These are phyloP conservation scores for Botryobasidium botryosum DNA, from an alignment of 768 basidiomycete species.

Conservation along the genomic window DNA sequence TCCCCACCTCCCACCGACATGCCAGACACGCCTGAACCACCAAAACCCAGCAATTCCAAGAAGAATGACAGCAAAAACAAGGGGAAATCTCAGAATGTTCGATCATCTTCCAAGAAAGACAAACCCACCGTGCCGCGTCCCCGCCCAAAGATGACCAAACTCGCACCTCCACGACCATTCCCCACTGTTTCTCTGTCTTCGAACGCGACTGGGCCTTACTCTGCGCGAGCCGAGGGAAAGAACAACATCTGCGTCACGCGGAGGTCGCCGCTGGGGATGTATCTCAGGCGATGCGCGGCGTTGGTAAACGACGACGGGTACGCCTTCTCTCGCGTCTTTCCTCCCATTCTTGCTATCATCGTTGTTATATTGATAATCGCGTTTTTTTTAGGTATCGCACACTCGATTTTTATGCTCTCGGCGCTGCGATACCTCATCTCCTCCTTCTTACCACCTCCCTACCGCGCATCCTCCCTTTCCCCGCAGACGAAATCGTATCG, in stretches of 20 bases:
- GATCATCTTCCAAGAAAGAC: too few relatives aligned
- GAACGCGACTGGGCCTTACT: conserved; percentile 65
- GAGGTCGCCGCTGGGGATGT: conserved; percentile 51
- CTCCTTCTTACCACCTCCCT: conserved; percentile 52
- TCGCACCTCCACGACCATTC: conserved; percentile 57
- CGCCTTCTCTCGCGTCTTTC: conserved; percentile 12
- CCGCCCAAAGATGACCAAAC: conserved; percentile 24
- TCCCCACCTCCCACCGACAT: too few relatives aligned
- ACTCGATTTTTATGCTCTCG: conserved; percentile 65
- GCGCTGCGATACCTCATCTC: conserved; percentile 75
- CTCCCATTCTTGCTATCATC: background rate
- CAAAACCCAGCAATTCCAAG: too few relatives aligned
- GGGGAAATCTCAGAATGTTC: too few relatives aligned
- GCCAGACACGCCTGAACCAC: too few relatives aligned
- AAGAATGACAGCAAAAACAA: too few relatives aligned
- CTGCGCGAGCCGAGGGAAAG: conserved; percentile 63
- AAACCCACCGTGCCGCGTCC: too few relatives aligned
- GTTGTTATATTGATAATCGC: background rate
- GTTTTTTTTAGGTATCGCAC: conserved; percentile 51
- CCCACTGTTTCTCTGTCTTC: conserved; percentile 60
- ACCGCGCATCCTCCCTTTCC: conserved; percentile 53
- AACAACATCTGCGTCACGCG: conserved; percentile 68
- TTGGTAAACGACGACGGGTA: conserved; percentile 57
- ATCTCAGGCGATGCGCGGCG: conserved; percentile 63
- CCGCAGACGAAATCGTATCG: conserved; percentile 40